A percentile compares a stretch with the other conserved stretches of the same genome.
These are phyloP conservation scores for Sarocladium kiliense DNA, from an alignment of 2,329 filamentous ascomycete species.

Conservation along the genomic window DNA sequence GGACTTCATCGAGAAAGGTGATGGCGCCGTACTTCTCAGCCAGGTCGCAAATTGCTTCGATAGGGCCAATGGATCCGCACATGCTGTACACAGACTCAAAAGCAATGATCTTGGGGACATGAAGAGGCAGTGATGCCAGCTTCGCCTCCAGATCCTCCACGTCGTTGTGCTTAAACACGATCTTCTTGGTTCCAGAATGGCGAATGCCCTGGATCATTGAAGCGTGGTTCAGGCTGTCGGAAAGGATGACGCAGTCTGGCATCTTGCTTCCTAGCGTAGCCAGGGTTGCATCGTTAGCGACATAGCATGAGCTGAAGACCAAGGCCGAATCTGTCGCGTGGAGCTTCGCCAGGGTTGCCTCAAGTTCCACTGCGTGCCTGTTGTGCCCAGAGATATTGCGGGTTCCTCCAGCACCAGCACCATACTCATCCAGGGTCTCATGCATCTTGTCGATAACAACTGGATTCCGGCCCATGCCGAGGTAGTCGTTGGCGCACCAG, in stretches of 20 bases:
- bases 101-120: conserved; percentile 94
- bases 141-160: conserved; percentile 89
- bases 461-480: conserved; percentile 92
- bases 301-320: conserved; percentile 97
- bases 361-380: conserved; percentile 81
- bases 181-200: conserved; percentile 92
- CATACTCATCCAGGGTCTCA: conserved; percentile 88
- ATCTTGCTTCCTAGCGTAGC: conserved; percentile 96
- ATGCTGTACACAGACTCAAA: conserved; percentile 99
- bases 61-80: conserved; percentile 96
- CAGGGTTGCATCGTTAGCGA: conserved; percentile 94
- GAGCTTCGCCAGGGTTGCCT: conserved; percentile 75
- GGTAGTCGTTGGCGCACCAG: conserved; percentile 99
- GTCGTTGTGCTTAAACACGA: conserved; percentile 99
- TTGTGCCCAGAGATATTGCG: conserved; percentile 98
- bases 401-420: conserved; percentile 90
- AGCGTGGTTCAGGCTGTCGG: conserved; percentile 93
- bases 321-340: conserved; percentile 89
- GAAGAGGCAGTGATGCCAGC: conserved; percentile 76
- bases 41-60: conserved; percentile 91
- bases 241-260: conserved; percentile 95
- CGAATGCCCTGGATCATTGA: conserved; percentile 99
- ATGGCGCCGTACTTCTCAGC: conserved; percentile 97
- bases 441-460: conserved; percentile 90
- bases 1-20: conserved; percentile 97